Evolutionary conservation across 768 basidiomycete genomes (phyloP).

Genomic region (Rhizopogon salebrosus): DNA sequence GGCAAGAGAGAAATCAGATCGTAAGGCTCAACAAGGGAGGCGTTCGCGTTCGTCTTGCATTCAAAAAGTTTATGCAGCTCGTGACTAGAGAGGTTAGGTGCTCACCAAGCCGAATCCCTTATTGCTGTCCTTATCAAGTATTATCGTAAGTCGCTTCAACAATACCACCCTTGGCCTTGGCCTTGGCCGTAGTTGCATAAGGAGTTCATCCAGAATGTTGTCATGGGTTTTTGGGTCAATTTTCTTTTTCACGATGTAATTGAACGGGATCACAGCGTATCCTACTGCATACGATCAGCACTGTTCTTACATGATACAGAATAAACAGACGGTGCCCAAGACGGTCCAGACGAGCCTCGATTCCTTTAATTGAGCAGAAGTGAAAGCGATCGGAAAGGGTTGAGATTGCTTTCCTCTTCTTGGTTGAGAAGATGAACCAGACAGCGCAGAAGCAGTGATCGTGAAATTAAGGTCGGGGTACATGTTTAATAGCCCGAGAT

Average conservation of each 20-base stretch:
- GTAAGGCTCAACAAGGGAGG: conserved; percentile 55
- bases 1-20: conserved; percentile 76
- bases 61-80: conserved; percentile 32
- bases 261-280: conserved; percentile 75
- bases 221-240: conserved; percentile 67
- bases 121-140: conserved; percentile 78
- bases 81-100: conserved; percentile 1
- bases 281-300: conserved; percentile 52
- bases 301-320: conserved; percentile 8
- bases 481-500: no score
- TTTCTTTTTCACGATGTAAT: conserved; percentile 63
- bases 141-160: conserved; percentile 71
- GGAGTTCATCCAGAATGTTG: conserved; percentile 54
- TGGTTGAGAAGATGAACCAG: conserved; percentile 12
- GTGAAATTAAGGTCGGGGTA: conserved; percentile 59
- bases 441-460: conserved; percentile 24
- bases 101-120: conserved; percentile 77
- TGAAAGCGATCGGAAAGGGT: conserved; percentile 31
- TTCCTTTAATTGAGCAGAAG: conserved; percentile 47
- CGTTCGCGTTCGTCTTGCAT: conserved; percentile 61
- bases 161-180: conserved; percentile 54
- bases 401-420: conserved; percentile 24
- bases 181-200: conserved; percentile 51
- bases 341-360: conserved; percentile 62
- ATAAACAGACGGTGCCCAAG: conserved; percentile 64